Evolutionary conservation across 371 early-diverging fungal genomes (phyloP).

Genomic region (Enterospora canceri): DNA sequence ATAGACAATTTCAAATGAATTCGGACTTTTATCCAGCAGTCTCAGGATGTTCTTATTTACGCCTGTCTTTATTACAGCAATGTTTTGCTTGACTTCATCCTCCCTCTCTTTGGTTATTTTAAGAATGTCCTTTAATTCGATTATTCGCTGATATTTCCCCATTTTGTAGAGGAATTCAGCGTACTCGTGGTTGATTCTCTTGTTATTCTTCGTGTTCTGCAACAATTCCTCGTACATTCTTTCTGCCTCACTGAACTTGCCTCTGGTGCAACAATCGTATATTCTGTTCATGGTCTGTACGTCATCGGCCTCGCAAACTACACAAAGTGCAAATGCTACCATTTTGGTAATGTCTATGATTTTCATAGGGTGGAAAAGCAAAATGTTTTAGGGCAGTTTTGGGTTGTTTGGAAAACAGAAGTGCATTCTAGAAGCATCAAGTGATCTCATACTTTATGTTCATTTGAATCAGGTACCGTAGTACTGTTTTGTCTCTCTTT

Average conservation of each 20-base stretch:
- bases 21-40: not conserved
- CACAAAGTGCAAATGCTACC: too few relatives aligned
- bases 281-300: too few relatives aligned
- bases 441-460: too few relatives aligned
- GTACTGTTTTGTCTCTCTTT: too few relatives aligned
- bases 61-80: not conserved
- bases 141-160: not conserved
- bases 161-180: not conserved
- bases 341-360: too few relatives aligned
- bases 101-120: not conserved
- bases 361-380: too few relatives aligned
- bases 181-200: not conserved
- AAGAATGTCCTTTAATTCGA: not conserved
- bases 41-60: not conserved
- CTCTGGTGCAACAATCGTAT: not conserved
- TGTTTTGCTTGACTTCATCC: not conserved
- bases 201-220: not conserved
- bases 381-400: too few relatives aligned
- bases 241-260: not conserved
- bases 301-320: too few relatives aligned
- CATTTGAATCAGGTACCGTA: too few relatives aligned
- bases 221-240: not conserved
- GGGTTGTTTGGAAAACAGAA: too few relatives aligned
- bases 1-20: not conserved
- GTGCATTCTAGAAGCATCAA: too few relatives aligned